A percentile compares a stretch with the other conserved stretches of the same genome.
These are phyloP conservation scores for Talaromyces amestolkiae DNA, from an alignment of 2,329 filamentous ascomycete genomes.

Conservation along the genomic window DNA sequence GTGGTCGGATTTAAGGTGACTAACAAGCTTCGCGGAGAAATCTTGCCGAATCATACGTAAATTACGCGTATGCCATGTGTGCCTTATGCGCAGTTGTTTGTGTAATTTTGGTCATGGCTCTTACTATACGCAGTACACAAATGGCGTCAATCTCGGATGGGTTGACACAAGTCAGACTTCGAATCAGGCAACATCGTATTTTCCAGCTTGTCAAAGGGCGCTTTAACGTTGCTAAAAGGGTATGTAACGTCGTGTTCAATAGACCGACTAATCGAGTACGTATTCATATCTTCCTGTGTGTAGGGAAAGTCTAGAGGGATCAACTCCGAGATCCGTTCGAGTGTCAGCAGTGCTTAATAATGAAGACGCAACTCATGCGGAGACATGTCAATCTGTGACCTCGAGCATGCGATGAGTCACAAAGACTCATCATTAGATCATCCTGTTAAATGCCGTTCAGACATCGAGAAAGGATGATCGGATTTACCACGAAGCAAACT, in stretches of 20 bases:
- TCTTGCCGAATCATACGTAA: background rate
- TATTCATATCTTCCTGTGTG: background rate
- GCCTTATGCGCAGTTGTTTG: background rate
- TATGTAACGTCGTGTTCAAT: background rate
- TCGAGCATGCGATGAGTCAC: background rate
- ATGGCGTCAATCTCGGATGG: background rate
- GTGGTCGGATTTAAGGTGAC: constrained; percentile 9
- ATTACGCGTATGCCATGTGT: background rate
- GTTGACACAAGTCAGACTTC: background rate
- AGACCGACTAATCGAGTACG: background rate
- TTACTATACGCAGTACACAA: background rate
- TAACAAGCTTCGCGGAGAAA: constrained; percentile 7
- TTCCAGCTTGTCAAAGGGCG: background rate
- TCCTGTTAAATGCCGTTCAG: background rate
- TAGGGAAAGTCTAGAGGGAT: background rate
- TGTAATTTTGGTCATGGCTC: background rate
- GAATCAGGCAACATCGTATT: background rate
- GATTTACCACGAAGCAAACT: background rate
- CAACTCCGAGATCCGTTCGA: background rate
- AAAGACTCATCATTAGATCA: background rate
- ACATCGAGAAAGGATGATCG: background rate
- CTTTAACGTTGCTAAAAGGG: background rate
- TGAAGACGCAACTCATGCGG: background rate
- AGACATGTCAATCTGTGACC: background rate
- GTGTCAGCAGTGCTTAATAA: background rate